A percentile compares a stretch with the other conserved stretches of the same genome.
Conservation (phyloP, 495 filamentous ascomycete species). For the Wilcoxina mikolae region DNA sequence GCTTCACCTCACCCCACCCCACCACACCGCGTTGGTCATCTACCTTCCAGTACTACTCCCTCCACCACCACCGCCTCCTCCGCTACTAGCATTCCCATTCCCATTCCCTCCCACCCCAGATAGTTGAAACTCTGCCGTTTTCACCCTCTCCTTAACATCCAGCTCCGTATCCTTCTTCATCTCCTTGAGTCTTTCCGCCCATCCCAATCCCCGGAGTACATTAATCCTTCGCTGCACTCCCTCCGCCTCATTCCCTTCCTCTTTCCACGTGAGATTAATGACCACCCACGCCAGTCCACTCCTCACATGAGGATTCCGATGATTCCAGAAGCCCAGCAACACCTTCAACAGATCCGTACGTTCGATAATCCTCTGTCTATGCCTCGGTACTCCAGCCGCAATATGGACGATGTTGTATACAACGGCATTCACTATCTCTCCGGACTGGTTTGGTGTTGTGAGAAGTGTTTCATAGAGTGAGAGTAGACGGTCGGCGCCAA, state of each 20-base stretch:
- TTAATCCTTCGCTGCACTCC: conserved; percentile 48
- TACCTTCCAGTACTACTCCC: too few species aligned
- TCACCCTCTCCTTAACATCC: conserved; percentile 71
- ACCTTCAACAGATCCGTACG: conserved; percentile 44
- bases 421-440: conserved; percentile 60
- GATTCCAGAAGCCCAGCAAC: conserved; percentile 59
- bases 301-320: conserved; percentile 48
- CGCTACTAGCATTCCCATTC: too few species aligned
- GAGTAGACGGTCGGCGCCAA: conserved; percentile 47
- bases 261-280: conserved; percentile 67
- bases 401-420: conserved; percentile 71
- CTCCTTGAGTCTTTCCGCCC: conserved; percentile 47
- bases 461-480: conserved; percentile 47
- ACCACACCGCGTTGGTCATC: too few species aligned
- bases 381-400: conserved; percentile 58
- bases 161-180: conserved; percentile 61
- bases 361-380: conserved; percentile 49
- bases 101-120: conserved; percentile 11
- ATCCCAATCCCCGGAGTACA: conserved; percentile 56
- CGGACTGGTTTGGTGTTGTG: conserved; percentile 37
- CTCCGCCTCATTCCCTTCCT: conserved; percentile 49
- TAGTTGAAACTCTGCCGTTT: conserved; percentile 50
- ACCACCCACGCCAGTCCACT: conserved; percentile 63
- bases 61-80: neutral
- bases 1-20: too few species aligned